phyloP scores from a whole-genome alignment of 225 moss, liverwort and hornwort genomes.

The Asterella californica region DNA sequence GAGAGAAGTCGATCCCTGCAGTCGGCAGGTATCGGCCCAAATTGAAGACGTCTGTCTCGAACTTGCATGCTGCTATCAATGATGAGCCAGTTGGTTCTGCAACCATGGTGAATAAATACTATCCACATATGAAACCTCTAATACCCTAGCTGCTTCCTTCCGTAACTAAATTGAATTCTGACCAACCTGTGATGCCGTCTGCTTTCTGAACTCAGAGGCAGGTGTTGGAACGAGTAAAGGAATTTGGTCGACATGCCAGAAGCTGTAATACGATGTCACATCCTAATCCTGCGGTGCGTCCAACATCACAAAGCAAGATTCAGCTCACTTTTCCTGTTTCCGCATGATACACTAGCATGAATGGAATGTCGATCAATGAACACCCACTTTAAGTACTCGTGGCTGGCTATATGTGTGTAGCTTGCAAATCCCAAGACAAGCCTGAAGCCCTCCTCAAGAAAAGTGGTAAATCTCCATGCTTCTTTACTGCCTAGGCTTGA shows the following conservation, averaged over 20 bases:
- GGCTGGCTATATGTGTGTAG: constrained; percentile 26
- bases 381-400: neutral
- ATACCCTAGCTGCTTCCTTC: too few relatives aligned
- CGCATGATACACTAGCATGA: neutral
- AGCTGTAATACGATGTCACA: constrained; percentile 62
- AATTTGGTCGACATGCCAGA: constrained; percentile 68
- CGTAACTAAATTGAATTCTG: too few relatives aligned
- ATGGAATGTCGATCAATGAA: neutral
- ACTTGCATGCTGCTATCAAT: too few relatives aligned
- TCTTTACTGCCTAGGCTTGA: neutral
- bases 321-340: too few relatives aligned
- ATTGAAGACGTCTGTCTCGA: too few relatives aligned
- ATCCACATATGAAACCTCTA: too few relatives aligned
- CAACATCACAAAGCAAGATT: too few relatives aligned
- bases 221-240: constrained; percentile 58
- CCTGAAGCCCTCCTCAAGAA: constrained; percentile 15
- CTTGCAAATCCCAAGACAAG: constrained; percentile 32
- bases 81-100: too few relatives aligned
- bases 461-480: constrained; percentile 12
- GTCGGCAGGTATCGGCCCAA: too few relatives aligned
- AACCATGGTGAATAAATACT: too few relatives aligned
- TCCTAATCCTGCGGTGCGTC: constrained; percentile 21
- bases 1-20: too few relatives aligned
- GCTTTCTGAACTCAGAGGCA: constrained; percentile 35
- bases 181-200: too few relatives aligned